Evolutionary conservation across 2,329 filamentous ascomycete species (phyloP), one percentile per base, ranked within the genome.

Genomic region (Colletotrichum caudatum): DNA sequence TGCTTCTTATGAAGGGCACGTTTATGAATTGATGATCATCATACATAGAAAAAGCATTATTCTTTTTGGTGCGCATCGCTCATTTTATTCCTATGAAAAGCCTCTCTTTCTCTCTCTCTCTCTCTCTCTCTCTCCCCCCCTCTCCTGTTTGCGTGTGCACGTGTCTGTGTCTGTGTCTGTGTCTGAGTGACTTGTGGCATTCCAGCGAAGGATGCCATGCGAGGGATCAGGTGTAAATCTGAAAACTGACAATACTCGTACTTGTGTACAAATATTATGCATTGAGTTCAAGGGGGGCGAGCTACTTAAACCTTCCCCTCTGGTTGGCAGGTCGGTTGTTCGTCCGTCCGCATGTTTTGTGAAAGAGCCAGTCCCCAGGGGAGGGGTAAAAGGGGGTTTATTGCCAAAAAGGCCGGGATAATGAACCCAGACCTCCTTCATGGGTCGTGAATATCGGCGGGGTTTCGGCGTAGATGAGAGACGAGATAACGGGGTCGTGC

Each of bases 11-110:
- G 67, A 69, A 69, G 64, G 63, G 67, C 62, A 69, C 67, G 67
- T 69, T 69, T 69, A 69, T 69, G 67, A 69, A 66, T 69, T 69
- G 67, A 69, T 66, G 67, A 69, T 66, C 39, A 69, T 69, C 67
- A 69, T 66, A 69, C 62, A 69, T 66, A 66, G 67, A 66, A 69
- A 64, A 66, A 66, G 63, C 54, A 48, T 61, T 57, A 26, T 64
- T 59, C 51, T 64, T 64, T 54, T 23, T 23, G 46, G 63, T 58
- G 23, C 66, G 65, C 56, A 11, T 35, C 51, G 39, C 39, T 66
- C 63, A 59, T 65, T 73, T 69, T 61, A 29, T 56, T 64, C 48
- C 39, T 35, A 44, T 6, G n/a, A 46, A n/a, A 39, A 26, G 29
- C 12, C 18, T 11, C 41, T 12, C 11, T 14, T 23, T 35, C 26